phyloP scores from a whole-genome alignment of 495 filamentous ascomycete species.

The Lichenothelia convexa region DNA sequence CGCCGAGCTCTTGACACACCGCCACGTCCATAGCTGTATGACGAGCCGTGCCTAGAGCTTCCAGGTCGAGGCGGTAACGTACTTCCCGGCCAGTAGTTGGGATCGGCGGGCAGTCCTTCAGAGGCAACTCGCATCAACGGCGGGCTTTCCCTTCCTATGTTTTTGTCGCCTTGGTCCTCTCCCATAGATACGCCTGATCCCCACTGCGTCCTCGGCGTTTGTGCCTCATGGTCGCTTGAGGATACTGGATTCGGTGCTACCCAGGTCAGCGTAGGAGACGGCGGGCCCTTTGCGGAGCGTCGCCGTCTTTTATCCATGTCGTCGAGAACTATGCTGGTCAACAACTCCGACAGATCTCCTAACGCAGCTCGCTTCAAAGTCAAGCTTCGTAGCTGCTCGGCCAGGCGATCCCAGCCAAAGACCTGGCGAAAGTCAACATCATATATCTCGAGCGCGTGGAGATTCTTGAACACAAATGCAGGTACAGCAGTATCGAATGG shows the following conservation, averaged over 20 bases:
- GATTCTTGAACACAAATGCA: conserved; percentile 84
- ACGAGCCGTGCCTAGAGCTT: conserved; percentile 50
- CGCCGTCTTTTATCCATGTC: conserved; percentile 84
- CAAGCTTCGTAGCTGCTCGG: conserved; percentile 77
- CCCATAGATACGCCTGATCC: conserved; percentile 19
- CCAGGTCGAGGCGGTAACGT: conserved; percentile 59
- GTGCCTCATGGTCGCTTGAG: no score
- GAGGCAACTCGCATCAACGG: conserved; percentile 35
- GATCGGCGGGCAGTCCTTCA: conserved; percentile 23
- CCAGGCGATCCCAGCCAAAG: conserved; percentile 85
- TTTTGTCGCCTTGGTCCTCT: conserved; percentile 26
- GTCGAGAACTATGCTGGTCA: conserved; percentile 84
- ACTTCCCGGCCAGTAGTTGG: conserved; percentile 43
- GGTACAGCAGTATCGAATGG: conserved; percentile 97
- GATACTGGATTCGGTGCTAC: conserved; percentile 42
- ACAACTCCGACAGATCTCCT: conserved; percentile 75
- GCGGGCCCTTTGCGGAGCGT: conserved; percentile 67
- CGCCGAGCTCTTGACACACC: conserved; percentile 68
- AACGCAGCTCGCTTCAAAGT: conserved; percentile 74
- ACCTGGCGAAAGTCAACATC: conserved; percentile 94
- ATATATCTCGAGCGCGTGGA: conserved; percentile 79
- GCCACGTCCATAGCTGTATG: conserved; percentile 31
- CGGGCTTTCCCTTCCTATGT: conserved; percentile 23
- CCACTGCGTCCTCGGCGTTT: no score
- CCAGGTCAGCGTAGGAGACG: conserved; percentile 54